These are phyloP conservation scores for Boletus speciosus DNA, from an alignment of 768 basidiomycete species.

Conservation along the genomic window DNA sequence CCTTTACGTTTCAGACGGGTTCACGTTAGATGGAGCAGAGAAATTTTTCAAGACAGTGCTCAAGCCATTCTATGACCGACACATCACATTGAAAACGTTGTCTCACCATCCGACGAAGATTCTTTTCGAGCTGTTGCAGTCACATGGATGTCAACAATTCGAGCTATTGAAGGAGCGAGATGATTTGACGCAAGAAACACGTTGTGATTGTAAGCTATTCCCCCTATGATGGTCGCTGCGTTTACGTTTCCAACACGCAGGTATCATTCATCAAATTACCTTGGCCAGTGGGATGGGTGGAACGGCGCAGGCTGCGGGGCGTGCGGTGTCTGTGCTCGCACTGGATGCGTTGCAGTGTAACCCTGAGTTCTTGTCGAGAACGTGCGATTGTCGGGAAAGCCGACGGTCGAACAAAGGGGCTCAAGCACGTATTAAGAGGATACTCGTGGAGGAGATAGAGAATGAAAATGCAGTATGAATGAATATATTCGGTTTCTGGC, in stretches of 20 bases:
- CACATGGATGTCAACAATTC: conserved; percentile 67
- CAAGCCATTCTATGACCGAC: conserved; percentile 74
- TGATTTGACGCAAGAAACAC: conserved; percentile 33
- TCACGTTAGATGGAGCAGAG: conserved; percentile 57
- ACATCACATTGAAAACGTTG: conserved; percentile 69
- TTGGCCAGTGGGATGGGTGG: conserved; percentile 56
- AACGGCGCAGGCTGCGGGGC: conserved; percentile 52
- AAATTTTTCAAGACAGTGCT: conserved; percentile 64
- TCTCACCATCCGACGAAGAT: conserved; percentile 76
- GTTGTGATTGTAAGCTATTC: conserved; percentile 49
- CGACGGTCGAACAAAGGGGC: conserved; percentile 35
- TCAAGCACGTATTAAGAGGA: conserved; percentile 35
- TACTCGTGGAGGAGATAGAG: conserved; percentile 25
- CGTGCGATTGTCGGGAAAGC: conserved; percentile 60
- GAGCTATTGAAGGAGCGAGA: conserved; percentile 52
- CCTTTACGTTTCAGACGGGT: conserved; percentile 72
- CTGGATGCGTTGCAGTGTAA: conserved; percentile 68
- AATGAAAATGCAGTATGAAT: conserved; percentile 16
- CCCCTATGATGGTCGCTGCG: conserved; percentile 5
- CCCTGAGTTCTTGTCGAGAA: conserved; percentile 54
- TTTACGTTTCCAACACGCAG: conserved; percentile 37
- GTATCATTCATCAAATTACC: conserved; percentile 62
- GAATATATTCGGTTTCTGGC: background rate
- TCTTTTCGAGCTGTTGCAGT: conserved; percentile 70
- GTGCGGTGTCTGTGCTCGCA: conserved; percentile 60